Conservation (phyloP, 2,329 filamentous ascomycete genomes). For the Didymosphaeria variabile region DNA sequence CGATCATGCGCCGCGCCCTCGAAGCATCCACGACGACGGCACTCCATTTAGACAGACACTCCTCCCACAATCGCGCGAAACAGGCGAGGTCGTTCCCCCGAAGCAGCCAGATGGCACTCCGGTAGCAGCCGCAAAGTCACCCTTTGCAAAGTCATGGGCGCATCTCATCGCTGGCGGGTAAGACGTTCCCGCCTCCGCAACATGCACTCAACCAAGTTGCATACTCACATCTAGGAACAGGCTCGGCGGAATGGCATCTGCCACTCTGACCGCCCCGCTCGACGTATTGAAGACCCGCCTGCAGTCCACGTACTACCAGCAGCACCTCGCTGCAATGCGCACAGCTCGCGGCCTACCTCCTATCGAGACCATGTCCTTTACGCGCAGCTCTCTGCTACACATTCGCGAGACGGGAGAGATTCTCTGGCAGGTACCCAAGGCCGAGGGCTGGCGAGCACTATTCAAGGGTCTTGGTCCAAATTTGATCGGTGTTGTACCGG, state of each 20-base stretch:
- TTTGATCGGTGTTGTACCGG: constrained; percentile 87
- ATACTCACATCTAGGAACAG: constrained; percentile 57
- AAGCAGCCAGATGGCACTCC: constrained; percentile 51
- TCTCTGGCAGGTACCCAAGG: constrained; percentile 77
- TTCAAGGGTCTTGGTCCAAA: constrained; percentile 96
- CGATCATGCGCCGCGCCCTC: constrained; percentile 42
- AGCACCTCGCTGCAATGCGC: constrained; percentile 75
- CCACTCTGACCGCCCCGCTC: constrained; percentile 90
- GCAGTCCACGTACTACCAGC: constrained; percentile 94
- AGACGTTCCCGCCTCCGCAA: constrained; percentile 36
- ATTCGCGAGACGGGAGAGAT: constrained; percentile 88
- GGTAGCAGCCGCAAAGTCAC: constrained; percentile 49
- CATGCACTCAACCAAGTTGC: background rate
- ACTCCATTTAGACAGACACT: constrained; percentile 39
- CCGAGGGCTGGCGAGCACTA: constrained; percentile 84
- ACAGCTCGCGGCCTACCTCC: constrained; percentile 65
- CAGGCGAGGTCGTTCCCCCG: constrained; percentile 64
- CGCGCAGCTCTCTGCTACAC: constrained; percentile 75
- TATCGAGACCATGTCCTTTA: constrained; percentile 68
- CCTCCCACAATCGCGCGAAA: constrained; percentile 66
- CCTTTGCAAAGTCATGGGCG: constrained; percentile 80
- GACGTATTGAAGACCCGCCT: constrained; percentile 93
- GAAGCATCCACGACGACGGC: constrained; percentile 38
- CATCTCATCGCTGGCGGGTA: constrained; percentile 93
- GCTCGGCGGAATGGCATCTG: constrained; percentile 87